These are phyloP conservation scores for Francoa sonchifolia DNA, from an alignment of 441 rosid species.

Conservation along the genomic window DNA sequence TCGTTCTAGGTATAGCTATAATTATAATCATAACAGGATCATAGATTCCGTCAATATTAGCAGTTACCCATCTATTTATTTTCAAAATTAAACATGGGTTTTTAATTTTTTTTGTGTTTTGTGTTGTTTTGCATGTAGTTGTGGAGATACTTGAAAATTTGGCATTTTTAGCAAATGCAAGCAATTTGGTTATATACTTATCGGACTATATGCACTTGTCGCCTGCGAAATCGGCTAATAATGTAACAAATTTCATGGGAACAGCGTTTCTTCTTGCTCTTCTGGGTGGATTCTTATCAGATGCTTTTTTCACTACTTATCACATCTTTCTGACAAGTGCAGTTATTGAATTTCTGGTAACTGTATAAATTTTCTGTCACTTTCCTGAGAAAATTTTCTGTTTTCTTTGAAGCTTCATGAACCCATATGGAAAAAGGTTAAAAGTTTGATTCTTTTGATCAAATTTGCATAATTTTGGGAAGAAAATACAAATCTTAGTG, in stretches of 20 bases:
- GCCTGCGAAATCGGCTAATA: constrained; percentile 65
- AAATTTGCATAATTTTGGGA: no score
- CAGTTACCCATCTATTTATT: not conserved
- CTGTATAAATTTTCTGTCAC: not conserved
- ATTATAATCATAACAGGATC: no score
- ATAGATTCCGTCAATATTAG: no score
- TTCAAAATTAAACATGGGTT: not conserved
- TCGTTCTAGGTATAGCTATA: constrained; percentile 63
- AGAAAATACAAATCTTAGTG: no score
- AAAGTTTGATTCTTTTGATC: no score
- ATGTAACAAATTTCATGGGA: constrained; percentile 93
- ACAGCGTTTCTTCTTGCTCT: constrained; percentile 90
- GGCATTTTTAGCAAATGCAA: constrained; percentile 83
- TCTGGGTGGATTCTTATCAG: constrained; percentile 89
- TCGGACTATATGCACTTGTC: constrained; percentile 67
- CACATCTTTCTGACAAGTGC: constrained; percentile 71
- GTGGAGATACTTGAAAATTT: constrained; percentile 86
- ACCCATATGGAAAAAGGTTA: no score
- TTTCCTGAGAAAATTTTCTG: no score
- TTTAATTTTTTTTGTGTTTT: not conserved
- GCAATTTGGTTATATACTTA: constrained; percentile 79
- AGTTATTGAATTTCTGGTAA: constrained; percentile 64
- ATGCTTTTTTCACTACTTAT: constrained; percentile 70
- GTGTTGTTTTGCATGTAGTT: constrained; percentile 23
- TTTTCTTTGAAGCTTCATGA: no score